Percentiles rank a stretch among this genome's conserved stretches.
phyloP scores from a whole-genome alignment of 129 eudicot species.

The Glebionis coronaria region DNA sequence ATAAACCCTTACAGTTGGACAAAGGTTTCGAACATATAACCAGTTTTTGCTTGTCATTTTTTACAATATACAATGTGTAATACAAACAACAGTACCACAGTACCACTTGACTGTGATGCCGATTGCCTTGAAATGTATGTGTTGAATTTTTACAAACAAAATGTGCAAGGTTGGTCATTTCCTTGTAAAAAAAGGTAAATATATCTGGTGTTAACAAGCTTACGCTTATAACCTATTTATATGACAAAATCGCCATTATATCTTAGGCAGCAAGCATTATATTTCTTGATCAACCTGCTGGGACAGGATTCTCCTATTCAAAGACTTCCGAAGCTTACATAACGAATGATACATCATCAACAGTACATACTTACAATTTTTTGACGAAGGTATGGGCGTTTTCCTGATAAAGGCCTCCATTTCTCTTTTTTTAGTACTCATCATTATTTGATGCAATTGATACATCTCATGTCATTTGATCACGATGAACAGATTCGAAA shows the following conservation, averaged over 20 bases:
- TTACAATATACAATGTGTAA: neutral
- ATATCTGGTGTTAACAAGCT: neutral
- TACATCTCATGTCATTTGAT: too few relatives aligned
- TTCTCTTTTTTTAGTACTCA: too few relatives aligned
- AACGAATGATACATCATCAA: too few relatives aligned
- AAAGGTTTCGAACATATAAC: too few relatives aligned
- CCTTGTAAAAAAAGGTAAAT: neutral
- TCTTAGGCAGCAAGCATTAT: too few relatives aligned
- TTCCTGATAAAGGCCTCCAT: too few relatives aligned
- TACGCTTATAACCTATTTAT: neutral
- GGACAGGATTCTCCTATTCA: constrained; percentile 33
- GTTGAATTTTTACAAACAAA: neutral
- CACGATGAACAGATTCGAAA: neutral
- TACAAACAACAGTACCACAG: neutral
- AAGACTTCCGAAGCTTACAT: too few relatives aligned
- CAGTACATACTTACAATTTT: too few relatives aligned
- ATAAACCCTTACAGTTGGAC: too few relatives aligned
- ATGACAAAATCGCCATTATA: neutral
- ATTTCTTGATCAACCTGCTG: constrained; percentile 36
- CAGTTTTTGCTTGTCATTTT: neutral
- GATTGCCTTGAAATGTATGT: neutral
- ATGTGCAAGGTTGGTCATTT: neutral
- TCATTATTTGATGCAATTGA: too few relatives aligned
- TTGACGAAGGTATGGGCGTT: too few relatives aligned
- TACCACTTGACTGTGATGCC: neutral